Percentiles rank a stretch among this genome's conserved stretches.
These are phyloP conservation scores for Lichenothelia convexa DNA, from an alignment of 495 filamentous ascomycete species.

Conservation along the genomic window DNA sequence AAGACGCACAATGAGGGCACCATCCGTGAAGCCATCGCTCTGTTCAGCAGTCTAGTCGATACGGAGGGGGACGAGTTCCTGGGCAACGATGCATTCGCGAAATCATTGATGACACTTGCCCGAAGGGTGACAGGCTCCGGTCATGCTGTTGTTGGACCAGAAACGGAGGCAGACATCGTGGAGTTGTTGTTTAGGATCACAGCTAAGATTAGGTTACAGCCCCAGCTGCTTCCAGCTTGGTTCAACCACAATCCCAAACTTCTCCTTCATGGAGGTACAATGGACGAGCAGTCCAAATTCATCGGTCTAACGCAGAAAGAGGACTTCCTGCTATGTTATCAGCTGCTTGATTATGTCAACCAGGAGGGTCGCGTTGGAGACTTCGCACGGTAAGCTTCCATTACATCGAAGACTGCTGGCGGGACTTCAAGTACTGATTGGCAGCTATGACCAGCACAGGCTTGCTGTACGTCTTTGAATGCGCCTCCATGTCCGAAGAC, in stretches of 20 bases:
- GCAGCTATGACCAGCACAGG: no score
- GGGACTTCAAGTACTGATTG: no score
- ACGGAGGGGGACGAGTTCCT: constrained; percentile 90
- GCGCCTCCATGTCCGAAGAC: constrained; percentile 59
- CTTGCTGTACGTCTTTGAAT: constrained; percentile 87
- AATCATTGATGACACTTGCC: constrained; percentile 64
- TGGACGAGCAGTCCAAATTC: constrained; percentile 43
- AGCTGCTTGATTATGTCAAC: constrained; percentile 90
- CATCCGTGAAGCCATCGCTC: constrained; percentile 58
- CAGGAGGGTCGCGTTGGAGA: constrained; percentile 83
- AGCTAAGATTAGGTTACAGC: constrained; percentile 81
- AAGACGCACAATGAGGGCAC: constrained; percentile 62
- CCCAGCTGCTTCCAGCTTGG: constrained; percentile 71
- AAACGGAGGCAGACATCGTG: constrained; percentile 68
- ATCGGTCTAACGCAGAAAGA: constrained; percentile 74
- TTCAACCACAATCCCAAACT: constrained; percentile 35
- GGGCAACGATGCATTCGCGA: constrained; percentile 64
- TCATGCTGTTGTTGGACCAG: constrained; percentile 39
- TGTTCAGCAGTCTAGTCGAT: constrained; percentile 82
- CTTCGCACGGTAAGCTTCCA: no score
- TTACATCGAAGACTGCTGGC: no score
- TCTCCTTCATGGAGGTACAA: constrained; percentile 13
- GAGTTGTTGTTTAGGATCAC: constrained; percentile 87
- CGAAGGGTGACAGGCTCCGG: constrained; percentile 43
- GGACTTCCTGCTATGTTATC: constrained; percentile 88